Base-by-base conservation (phyloP, 768 basidiomycete genomes). In the Podaxis rugospora region DNA sequence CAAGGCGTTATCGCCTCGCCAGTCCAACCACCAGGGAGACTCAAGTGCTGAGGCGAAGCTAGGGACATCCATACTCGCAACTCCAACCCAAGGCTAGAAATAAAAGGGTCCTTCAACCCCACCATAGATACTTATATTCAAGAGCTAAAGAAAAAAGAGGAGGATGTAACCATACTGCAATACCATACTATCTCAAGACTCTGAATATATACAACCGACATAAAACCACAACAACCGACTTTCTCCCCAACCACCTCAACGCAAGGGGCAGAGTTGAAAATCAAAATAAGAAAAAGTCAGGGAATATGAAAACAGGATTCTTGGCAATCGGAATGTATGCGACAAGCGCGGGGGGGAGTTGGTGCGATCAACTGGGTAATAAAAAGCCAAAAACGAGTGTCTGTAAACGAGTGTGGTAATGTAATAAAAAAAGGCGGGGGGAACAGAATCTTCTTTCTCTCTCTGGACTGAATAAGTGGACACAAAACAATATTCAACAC, bases 381-480 rank as follows among this genome's bases (percentile, higher is more conserved):
- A 0, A 18, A 44, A 14, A 16, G 9, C 18, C 18, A 18, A 6
- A 44, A 44, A 44, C 7, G 42, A 44, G 42, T 5, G 42, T 44
- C 18, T 44, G 42, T 44, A 44, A 44, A 52, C 39, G 58, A 59
- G 52, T 52, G 58, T 44, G 42, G 42, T 55, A 28, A 49, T 42
- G 49, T 55, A 56, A 40, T n/a, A 39, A 36, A 27, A 23, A 27
- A 54, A 16, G 53, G 50, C 37, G 32, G 25, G 16, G 21, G 14
- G 18, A 44, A 44, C 16, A 18, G 18, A 40, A n/a, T 40, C 16
- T n/a, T 16, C 18, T 44, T 18, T 44, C 42, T 44, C 42, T 44
- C 42, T 44, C 42, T 44, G 32, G 32, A 32, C 32, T 32, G 32
- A 32, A 32, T 32, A 32, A 32, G 7, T 2, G 7, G 32, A 32